Conservation (phyloP, 2,329 filamentous ascomycete species). For the Alternaria triticimaculans region DNA sequence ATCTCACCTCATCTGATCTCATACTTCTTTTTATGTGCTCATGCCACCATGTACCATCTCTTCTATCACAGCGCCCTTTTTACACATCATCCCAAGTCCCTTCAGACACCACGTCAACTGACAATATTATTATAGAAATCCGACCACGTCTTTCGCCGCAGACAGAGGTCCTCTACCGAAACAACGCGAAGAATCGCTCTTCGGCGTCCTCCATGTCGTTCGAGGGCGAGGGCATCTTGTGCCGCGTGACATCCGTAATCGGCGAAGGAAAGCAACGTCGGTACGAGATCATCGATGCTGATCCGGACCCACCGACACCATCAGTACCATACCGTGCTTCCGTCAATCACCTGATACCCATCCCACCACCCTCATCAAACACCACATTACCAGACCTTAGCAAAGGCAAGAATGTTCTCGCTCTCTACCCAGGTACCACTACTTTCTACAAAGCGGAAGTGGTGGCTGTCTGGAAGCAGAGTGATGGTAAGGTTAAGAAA, state of each 20-base stretch:
- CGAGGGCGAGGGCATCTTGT: constrained; percentile 61
- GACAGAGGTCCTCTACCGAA: constrained; percentile 60
- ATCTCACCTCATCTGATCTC: constrained; percentile 19
- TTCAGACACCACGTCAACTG: not conserved
- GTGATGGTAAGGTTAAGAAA: constrained; percentile 40
- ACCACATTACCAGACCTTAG: constrained; percentile 50
- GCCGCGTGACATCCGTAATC: constrained; percentile 58
- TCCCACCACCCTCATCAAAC: constrained; percentile 53
- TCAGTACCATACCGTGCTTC: constrained; percentile 53
- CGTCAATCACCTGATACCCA: constrained; percentile 54
- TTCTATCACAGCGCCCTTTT: not conserved
- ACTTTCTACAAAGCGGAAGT: constrained; percentile 62
- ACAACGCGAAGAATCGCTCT: constrained; percentile 52
- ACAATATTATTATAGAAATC: constrained; percentile 17
- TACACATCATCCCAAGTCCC: not conserved
- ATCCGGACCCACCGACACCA: constrained; percentile 51
- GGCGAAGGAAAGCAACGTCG: constrained; percentile 61
- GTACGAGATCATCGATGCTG: constrained; percentile 61
- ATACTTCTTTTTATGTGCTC: constrained; percentile 16
- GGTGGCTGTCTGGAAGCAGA: constrained; percentile 49
- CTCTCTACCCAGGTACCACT: constrained; percentile 60
- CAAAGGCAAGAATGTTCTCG: constrained; percentile 54
- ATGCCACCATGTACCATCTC: constrained; percentile 9
- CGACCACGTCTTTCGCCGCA: constrained; percentile 46
- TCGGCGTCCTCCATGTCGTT: constrained; percentile 26